Percentiles rank a stretch among this genome's conserved stretches.
phyloP scores from a whole-genome alignment of 441 rosid genomes.

The Bocquillonia castaneifolia region DNA sequence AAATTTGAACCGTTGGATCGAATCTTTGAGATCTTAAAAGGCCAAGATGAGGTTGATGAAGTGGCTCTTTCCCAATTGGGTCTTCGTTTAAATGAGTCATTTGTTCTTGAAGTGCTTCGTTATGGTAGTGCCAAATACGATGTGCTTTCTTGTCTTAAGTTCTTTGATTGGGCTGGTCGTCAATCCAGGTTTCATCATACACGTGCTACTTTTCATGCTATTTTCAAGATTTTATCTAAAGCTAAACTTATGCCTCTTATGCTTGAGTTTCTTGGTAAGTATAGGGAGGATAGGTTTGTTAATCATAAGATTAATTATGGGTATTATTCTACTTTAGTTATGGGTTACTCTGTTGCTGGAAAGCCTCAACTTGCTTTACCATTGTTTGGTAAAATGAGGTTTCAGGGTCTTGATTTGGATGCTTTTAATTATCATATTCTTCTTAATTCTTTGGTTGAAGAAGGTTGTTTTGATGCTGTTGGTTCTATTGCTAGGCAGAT shows the following conservation, averaged over 20 bases:
- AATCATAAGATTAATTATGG: constrained; percentile 24
- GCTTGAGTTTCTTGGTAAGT: constrained; percentile 45
- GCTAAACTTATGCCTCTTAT: constrained; percentile 44
- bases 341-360: constrained; percentile 78
- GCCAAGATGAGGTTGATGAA: constrained; percentile 33
- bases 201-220: constrained; percentile 53
- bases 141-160: constrained; percentile 65
- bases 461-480: constrained; percentile 44
- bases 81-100: constrained; percentile 43
- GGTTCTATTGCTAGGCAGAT: constrained; percentile 52
- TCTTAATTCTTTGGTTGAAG: constrained; percentile 70
- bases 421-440: constrained; percentile 52
- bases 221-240: constrained; percentile 58
- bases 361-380: constrained; percentile 61
- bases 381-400: constrained; percentile 68
- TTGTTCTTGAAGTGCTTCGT: constrained; percentile 56
- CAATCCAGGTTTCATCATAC: constrained; percentile 61
- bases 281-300: constrained; percentile 20
- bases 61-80: constrained; percentile 37
- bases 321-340: constrained; percentile 50
- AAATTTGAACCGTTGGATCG: constrained; percentile 31
- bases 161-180: constrained; percentile 95
- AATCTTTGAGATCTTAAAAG: constrained; percentile 42
- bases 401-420: constrained; percentile 68
- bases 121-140: constrained; percentile 37